Evolutionary conservation across 768 basidiomycete genomes (phyloP).

Genomic region (Rhizopogon roseolus): DNA sequence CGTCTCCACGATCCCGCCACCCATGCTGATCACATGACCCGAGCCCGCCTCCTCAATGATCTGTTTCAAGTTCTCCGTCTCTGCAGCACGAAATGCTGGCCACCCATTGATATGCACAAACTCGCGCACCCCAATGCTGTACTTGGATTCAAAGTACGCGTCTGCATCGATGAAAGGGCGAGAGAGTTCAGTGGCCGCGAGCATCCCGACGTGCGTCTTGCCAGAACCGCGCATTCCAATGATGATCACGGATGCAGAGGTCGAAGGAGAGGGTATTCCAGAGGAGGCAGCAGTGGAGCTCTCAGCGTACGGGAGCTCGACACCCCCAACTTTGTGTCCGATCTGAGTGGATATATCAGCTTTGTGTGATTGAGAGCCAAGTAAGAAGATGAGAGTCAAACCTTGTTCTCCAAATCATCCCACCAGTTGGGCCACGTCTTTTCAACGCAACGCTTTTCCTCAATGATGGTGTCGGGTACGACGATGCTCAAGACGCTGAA

Average conservation of each 20-base stretch:
- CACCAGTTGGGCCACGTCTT: constrained; percentile 99
- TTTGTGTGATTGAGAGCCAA: background rate
- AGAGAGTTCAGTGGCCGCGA: constrained; percentile 68
- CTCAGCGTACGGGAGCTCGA: constrained; percentile 52
- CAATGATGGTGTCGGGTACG: constrained; percentile 70
- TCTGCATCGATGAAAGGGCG: constrained; percentile 88
- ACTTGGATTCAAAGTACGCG: constrained; percentile 60
- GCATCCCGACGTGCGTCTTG: constrained; percentile 81
- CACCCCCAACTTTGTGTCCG: constrained; percentile 81
- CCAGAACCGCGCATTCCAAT: constrained; percentile 98
- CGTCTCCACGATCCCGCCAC: constrained; percentile 93
- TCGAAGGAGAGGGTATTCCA: constrained; percentile 24
- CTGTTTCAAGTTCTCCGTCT: constrained; percentile 63
- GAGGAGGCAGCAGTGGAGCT: constrained; percentile 38
- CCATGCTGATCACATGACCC: constrained; percentile 79
- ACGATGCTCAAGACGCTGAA: constrained; percentile 85
- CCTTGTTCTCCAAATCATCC: constrained; percentile 97
- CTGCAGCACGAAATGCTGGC: constrained; percentile 83
- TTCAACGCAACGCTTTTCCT: constrained; percentile 97
- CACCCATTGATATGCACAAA: constrained; percentile 85
- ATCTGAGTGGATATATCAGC: constrained; percentile 46
- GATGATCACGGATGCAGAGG: constrained; percentile 62
- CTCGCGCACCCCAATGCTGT: constrained; percentile 57
- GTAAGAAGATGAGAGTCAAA: constrained; percentile 22
- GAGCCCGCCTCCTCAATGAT: constrained; percentile 53